These are phyloP conservation scores for Pichia sp. DNA, from an alignment of 1,139 yeast genomes.

Conservation along the genomic window DNA sequence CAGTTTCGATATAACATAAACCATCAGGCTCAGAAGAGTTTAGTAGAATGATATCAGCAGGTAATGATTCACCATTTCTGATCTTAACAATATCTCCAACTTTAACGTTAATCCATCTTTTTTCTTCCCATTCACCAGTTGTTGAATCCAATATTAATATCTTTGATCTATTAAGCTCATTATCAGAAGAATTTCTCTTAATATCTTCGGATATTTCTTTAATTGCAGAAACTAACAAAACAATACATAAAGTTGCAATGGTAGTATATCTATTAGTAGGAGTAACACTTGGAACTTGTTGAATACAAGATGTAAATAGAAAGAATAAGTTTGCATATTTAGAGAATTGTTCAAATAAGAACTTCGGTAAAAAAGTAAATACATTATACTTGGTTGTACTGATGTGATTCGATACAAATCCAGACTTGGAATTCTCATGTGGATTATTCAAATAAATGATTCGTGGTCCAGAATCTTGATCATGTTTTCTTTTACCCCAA, in stretches of 20 bases:
- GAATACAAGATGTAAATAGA: constrained; percentile 85
- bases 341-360: constrained; percentile 91
- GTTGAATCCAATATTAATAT: constrained; percentile 62
- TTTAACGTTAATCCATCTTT: constrained; percentile 79
- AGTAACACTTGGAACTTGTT: constrained; percentile 94
- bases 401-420: constrained; percentile 77
- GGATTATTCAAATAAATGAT: constrained; percentile 62
- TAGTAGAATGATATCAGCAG: constrained; percentile 82
- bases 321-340: constrained; percentile 95
- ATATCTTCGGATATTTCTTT: constrained; percentile 89
- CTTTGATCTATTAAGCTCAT: constrained; percentile 69
- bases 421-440: constrained; percentile 45
- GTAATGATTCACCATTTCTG: constrained; percentile 83
- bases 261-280: constrained; percentile 97
- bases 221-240: constrained; percentile 81
- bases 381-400: constrained; percentile 95
- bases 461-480: constrained; percentile 48
- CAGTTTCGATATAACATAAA: constrained; percentile 93
- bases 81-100: constrained; percentile 92
- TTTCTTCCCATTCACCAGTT: constrained; percentile 54
- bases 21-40: constrained; percentile 98
- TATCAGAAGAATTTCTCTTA: constrained; percentile 84
- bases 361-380: constrained; percentile 92
- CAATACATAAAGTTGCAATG: constrained; percentile 81
- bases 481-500: constrained; percentile 35